Evolutionary conservation across 2,329 filamentous ascomycete genomes (phyloP).

Genomic region (Exophiala bonariae): DNA sequence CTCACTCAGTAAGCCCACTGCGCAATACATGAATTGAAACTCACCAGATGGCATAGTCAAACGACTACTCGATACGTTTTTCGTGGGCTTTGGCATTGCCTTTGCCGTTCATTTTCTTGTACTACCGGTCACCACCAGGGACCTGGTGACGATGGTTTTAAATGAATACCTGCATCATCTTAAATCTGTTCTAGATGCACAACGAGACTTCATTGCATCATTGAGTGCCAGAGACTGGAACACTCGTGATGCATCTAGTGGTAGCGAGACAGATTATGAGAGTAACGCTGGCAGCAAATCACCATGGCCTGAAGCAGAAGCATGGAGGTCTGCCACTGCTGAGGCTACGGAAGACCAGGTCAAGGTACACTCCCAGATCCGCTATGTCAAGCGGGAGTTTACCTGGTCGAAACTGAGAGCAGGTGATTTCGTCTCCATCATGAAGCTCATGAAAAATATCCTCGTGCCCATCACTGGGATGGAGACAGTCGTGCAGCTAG

Average conservation of each 20-base stretch:
- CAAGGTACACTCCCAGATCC: conserved; percentile 66
- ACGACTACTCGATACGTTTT: conserved; percentile 59
- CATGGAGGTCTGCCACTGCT: conserved; percentile 43
- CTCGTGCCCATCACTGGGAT: conserved; percentile 13
- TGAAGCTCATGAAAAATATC: conserved; percentile 15
- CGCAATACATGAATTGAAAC: conserved; percentile 44
- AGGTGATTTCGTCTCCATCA: conserved; percentile 64
- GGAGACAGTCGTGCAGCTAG: conserved; percentile 18
- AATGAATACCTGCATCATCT: conserved; percentile 57
- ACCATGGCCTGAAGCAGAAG: conserved; percentile 30
- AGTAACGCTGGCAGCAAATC: conserved; percentile 10
- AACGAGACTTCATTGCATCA: conserved; percentile 62
- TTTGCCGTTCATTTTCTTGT: conserved; percentile 65
- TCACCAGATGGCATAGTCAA: conserved; percentile 41
- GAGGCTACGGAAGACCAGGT: conserved; percentile 60
- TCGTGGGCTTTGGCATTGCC: conserved; percentile 65
- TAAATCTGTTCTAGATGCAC: conserved; percentile 58
- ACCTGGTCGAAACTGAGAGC: conserved; percentile 67
- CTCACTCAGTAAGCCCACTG: conserved; percentile 5
- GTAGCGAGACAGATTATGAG: conserved; percentile 53
- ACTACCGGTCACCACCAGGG: conserved; percentile 66
- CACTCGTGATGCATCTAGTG: conserved; percentile 51
- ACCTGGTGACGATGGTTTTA: conserved; percentile 63
- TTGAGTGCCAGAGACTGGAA: conserved; percentile 33
- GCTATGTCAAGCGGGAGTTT: conserved; percentile 73